Evolutionary conservation across 2,329 filamentous ascomycete species (phyloP).

Genomic region (Diaporthe eres): DNA sequence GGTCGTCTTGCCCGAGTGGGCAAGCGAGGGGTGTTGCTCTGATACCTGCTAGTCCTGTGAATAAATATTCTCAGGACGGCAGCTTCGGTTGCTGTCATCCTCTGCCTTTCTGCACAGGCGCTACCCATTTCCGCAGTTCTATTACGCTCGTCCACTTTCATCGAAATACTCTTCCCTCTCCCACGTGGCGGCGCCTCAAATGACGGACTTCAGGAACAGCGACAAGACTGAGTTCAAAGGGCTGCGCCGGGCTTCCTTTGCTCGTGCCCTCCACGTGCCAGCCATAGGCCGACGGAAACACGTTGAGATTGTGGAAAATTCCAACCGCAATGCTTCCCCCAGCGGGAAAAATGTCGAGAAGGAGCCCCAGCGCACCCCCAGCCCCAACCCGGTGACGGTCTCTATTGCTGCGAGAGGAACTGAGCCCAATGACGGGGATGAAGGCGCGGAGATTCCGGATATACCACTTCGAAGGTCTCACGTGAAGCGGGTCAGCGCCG

Average conservation of each 20-base stretch:
- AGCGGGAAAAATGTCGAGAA: neutral
- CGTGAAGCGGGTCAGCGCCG: constrained; percentile 20
- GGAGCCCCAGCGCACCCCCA: neutral
- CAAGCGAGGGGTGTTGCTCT: constrained; percentile 2
- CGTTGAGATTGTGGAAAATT: constrained; percentile 19
- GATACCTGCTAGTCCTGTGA: neutral
- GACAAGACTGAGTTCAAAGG: constrained; percentile 32
- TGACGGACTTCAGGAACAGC: constrained; percentile 36
- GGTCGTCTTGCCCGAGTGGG: constrained; percentile 21
- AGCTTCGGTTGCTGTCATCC: neutral
- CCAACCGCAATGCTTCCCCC: constrained; percentile 10
- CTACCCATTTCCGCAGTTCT: neutral
- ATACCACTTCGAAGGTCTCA: constrained; percentile 40
- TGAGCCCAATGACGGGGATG: constrained; percentile 3
- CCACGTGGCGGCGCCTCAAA: constrained; percentile 12
- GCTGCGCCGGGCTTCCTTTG: constrained; percentile 39
- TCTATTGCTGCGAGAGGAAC: constrained; percentile 8
- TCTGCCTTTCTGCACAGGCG: neutral
- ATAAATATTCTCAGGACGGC: constrained; percentile 28
- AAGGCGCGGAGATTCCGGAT: constrained; percentile 39
- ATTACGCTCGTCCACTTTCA: neutral
- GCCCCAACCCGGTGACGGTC: neutral
- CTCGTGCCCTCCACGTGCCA: constrained; percentile 40
- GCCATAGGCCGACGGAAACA: constrained; percentile 32
- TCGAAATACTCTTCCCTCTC: neutral